phyloP scores from a whole-genome alignment of 805 yeast species.

The Candida chauliodis region DNA sequence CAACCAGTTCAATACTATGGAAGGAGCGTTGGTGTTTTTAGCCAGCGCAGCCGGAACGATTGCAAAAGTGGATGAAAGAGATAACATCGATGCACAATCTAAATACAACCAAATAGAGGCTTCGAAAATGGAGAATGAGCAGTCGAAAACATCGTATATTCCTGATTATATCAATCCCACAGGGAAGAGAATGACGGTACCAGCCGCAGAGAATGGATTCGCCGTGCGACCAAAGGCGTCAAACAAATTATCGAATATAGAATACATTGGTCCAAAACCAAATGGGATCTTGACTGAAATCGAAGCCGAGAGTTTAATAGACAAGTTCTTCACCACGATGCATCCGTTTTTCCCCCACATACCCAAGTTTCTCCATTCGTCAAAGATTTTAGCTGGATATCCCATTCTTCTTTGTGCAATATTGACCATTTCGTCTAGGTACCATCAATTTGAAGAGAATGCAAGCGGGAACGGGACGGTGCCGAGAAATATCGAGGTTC shows the following conservation, averaged over 20 bases:
- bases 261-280: slow-evolving; percentile 53
- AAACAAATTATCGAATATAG: slow-evolving; percentile 52
- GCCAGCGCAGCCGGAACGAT: slow-evolving; percentile 80
- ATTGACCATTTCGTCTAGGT: slow-evolving; percentile 75
- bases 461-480: slow-evolving; percentile 23
- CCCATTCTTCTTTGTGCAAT: slow-evolving; percentile 81
- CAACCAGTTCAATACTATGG: slow-evolving; percentile 40
- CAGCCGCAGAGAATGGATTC: slow-evolving; percentile 39
- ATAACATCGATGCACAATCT: slow-evolving; percentile 51
- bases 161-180: slow-evolving; percentile 20
- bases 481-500: slow-evolving; percentile 58
- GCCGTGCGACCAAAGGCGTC: slow-evolving; percentile 47
- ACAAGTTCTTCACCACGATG: slow-evolving; percentile 68
- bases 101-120: slow-evolving; percentile 46
- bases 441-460: slow-evolving; percentile 54
- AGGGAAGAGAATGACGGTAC: slow-evolving; percentile 33
- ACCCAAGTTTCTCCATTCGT: slow-evolving; percentile 67
- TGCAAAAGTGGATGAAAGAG: slow-evolving; percentile 65
- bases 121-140: no score
- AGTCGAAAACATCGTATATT: slow-evolving; percentile 9
- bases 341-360: slow-evolving; percentile 90
- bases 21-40: slow-evolving; percentile 65
- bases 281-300: slow-evolving; percentile 55
- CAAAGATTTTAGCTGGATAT: slow-evolving; percentile 65
- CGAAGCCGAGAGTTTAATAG: slow-evolving; percentile 57